These are phyloP conservation scores for Cenchrus americanus DNA, from an alignment of 176 grass and related monocot species.

Conservation along the genomic window DNA sequence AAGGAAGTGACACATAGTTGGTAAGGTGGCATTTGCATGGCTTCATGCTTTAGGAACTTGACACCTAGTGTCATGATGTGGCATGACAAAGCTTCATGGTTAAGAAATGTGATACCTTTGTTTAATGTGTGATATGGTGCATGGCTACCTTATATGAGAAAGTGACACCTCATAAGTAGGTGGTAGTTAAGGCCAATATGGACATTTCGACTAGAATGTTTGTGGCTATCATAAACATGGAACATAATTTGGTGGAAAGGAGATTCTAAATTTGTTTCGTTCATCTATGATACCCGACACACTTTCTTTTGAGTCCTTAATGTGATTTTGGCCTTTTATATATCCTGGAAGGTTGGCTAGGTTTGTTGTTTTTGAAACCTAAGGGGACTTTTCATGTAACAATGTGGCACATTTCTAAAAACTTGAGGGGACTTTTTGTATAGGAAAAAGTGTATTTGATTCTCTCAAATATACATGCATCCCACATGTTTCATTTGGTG, in stretches of 20 bases:
- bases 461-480: no score
- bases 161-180: not conserved
- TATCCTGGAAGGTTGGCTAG: not conserved
- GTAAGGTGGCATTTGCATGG: not conserved
- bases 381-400: no score
- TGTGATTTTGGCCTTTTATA: not conserved
- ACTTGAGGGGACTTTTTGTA: no score
- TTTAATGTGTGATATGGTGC: not conserved
- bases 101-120: not conserved
- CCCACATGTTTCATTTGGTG: no score
- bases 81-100: not conserved
- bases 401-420: no score
- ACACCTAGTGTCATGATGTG: conserved; percentile 1
- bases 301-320: not conserved
- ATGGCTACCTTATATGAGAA: not conserved
- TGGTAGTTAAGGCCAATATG: not conserved
- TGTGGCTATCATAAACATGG: not conserved
- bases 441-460: no score
- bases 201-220: not conserved
- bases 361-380: not conserved
- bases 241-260: not conserved
- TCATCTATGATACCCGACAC: not conserved
- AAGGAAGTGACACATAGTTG: not conserved
- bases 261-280: not conserved
- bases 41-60: not conserved